Base-by-base conservation (phyloP, 805 yeast genomes). In the Candida vaughaniae region DNA sequence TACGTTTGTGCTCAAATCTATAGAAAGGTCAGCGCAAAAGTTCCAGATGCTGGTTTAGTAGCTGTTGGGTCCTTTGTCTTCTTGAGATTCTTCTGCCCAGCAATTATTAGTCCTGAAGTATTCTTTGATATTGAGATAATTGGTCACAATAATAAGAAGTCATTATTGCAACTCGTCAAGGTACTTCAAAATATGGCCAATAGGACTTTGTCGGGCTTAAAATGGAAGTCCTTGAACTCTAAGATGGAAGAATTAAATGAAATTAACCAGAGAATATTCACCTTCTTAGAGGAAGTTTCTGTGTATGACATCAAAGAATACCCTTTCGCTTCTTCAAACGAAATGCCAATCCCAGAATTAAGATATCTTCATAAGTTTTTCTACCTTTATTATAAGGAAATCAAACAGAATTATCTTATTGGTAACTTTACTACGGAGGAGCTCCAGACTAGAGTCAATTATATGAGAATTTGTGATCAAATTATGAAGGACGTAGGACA, bases 31-130 rank as follows among this genome's bases (percentile, higher is more conserved):
- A 62, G 71, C 19, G 59, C 62, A n/a, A 78, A 77, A 46, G 83
- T 83, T 48, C 80, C 76, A 26, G 83, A 82, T 26, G 73, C 82
- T 30, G 67, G 75, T 25, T 44, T 66, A 17, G 69, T 80, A 26
- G 88, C 95, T 1, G 83, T 88, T 18, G 95, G 96, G 0, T 89
- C 95, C 0, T 91, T 85, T 55, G 67, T 91, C 37, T 90, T 91
- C 52, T 66, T 91, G 47, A 67, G 96, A 42, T 86, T 82, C 58
- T 75, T 89, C 46, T 89, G 95, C 55, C 97, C 98, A 9, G 95
- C 95, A 0, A 80, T 90, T 48, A 90, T 90, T 10, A 80, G 88
- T 22, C 97, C 97, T 0, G 95, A 86, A 39, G 70, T 82, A 5
- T 71, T 59, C 38, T 62, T 68, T 33, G 61, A 55, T 29, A 49